phyloP scores from a whole-genome alignment of 2,329 filamentous ascomycete genomes.

The Apiospora phragmitis region DNA sequence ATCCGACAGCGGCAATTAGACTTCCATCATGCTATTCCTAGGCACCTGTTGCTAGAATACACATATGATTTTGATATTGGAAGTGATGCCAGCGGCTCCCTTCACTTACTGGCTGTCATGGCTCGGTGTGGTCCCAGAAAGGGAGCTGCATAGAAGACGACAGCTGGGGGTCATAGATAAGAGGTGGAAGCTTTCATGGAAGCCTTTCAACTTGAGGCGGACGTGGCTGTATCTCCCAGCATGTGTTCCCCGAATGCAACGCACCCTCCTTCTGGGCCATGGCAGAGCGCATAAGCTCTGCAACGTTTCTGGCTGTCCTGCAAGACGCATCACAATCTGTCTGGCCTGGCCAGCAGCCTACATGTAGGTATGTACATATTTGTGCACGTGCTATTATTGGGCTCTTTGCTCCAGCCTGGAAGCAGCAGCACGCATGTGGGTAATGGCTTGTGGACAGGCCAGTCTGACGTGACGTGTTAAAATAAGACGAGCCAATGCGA shows the following conservation, averaged over 20 bases:
- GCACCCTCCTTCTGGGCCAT: background rate
- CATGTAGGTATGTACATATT: background rate
- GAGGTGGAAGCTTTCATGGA: constrained; percentile 34
- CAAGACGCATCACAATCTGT: constrained; percentile 8
- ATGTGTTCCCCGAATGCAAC: constrained; percentile 1
- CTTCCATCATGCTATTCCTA: background rate
- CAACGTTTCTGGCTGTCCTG: constrained; percentile 4
- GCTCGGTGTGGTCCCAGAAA: constrained; percentile 28
- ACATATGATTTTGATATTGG: background rate
- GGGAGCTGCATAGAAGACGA: constrained; percentile 34
- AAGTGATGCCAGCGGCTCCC: background rate
- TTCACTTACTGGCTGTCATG: background rate
- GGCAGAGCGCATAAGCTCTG: constrained; percentile 1
- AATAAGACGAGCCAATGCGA: background rate
- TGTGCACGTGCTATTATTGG: background rate
- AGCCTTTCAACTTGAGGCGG: constrained; percentile 17
- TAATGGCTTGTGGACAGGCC: background rate
- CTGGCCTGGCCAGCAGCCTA: background rate
- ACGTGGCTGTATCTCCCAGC: constrained; percentile 10
- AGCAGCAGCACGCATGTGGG: background rate
- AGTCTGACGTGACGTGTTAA: constrained; percentile 4
- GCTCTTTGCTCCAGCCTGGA: background rate
- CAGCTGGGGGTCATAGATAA: constrained; percentile 29
- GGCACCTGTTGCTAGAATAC: background rate
- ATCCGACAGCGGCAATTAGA: background rate